Base-by-base conservation (phyloP, 2,329 filamentous ascomycete genomes). In the Sporothrix variecibatus region DNA sequence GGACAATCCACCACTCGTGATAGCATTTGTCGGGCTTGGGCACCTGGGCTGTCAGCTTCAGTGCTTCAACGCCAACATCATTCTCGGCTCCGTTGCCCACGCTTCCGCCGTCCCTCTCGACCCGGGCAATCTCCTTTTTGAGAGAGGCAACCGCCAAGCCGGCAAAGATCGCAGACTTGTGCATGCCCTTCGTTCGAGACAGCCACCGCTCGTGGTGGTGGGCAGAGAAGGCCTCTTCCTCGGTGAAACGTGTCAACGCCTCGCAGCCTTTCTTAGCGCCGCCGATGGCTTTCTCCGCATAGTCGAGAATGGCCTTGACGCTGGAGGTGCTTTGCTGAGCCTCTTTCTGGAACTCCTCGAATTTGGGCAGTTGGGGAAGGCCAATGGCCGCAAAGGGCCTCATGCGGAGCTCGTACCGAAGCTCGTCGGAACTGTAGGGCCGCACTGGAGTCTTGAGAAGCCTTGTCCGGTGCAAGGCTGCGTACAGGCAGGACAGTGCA, bases 391-490 rank as follows among this genome's bases (percentile, higher is more conserved):
- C 85, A 79, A 97, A 97, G 0, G 94, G 93, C 78, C 92, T 93
- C 93, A 97, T 96, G 74, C 95, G 92, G 11, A 97, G 84, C 77
- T 96, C 92, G 81, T 96, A 95, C 15, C 94, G 90, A 4, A 94
- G 84, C 43, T 86, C 82, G 74, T 92, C 88, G 20, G 87, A 88
- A 73, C 90, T 89, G 80, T 94, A 97, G 0, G 92, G 90, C 0
- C 89, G 84, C 0, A 82, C 81, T 5, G 86, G 88, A 0, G 83
- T 74, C 70, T 85, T 82, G 77, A 94, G 77, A 75, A 90, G 79
- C 34, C 81, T 78, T 7, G 92, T 85, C 9, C 92, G 90, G 38
- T 85, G 81, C 0, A 96, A 84, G 0, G 90, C 85, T 0, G 88
- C 88, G 81, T 94, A 95, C 26, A 97, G 84, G 65, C 88, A 85